Conservation (phyloP, 371 early-diverging fungal species). For the Apophysomyces variabilis region DNA sequence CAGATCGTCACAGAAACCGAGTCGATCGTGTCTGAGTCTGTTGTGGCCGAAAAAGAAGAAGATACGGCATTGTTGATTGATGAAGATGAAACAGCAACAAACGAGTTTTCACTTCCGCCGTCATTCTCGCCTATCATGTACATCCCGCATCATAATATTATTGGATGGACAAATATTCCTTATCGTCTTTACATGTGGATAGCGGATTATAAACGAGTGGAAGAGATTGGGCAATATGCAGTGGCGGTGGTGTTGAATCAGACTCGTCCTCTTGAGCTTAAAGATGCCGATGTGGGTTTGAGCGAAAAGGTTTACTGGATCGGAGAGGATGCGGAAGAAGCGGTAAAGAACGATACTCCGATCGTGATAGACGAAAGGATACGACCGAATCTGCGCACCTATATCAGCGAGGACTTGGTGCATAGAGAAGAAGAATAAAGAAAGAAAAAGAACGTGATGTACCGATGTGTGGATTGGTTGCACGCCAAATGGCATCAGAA, state of each 20-base stretch:
- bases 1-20: not conserved
- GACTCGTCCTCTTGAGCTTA: conserved; percentile 50
- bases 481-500: conserved; percentile 12
- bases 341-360: conserved; percentile 35
- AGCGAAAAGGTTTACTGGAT: conserved; percentile 60
- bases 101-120: conserved; percentile 52
- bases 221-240: conserved; percentile 58
- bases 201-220: conserved; percentile 63
- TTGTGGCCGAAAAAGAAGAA: not conserved
- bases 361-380: conserved; percentile 48
- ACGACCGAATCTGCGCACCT: conserved; percentile 37
- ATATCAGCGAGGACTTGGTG: conserved; percentile 34
- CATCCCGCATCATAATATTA: conserved; percentile 68
- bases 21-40: not conserved
- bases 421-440: conserved; percentile 3
- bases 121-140: conserved; percentile 65
- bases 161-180: conserved; percentile 70
- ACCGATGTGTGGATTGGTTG: not conserved
- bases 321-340: conserved; percentile 47
- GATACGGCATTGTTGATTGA: conserved; percentile 2
- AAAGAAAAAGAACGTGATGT: not conserved
- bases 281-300: conserved; percentile 59
- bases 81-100: conserved; percentile 25
- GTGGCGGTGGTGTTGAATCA: conserved; percentile 62
- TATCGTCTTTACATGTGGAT: conserved; percentile 64